phyloP scores from a whole-genome alignment of 1,284 basidiomycete genomes.

The Trametes pubescens region DNA sequence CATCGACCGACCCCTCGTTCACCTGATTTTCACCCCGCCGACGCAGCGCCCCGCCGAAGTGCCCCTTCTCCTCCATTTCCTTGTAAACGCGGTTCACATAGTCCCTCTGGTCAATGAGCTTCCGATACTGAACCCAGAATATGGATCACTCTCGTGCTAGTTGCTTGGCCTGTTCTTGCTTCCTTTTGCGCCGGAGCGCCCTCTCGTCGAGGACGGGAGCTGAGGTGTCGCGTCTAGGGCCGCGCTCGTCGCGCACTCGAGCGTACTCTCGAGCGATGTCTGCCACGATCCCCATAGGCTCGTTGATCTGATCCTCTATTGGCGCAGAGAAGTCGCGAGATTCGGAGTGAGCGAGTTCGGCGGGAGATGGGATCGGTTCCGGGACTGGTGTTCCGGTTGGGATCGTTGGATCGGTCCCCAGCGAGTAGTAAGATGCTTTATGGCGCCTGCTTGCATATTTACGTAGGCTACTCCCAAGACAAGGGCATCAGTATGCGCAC shows the following conservation, averaged over 20 bases:
- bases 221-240: background rate
- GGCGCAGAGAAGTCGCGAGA: background rate
- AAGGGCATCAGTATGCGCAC: background rate
- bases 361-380: background rate
- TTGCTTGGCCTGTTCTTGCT: background rate
- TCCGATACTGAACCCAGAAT: conserved; percentile 4
- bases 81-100: conserved; percentile 1
- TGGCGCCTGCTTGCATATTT: background rate
- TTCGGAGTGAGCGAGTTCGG: background rate
- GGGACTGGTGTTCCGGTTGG: conserved; percentile 6
- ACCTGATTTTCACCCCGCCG: background rate
- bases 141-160: background rate
- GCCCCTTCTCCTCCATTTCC: conserved; percentile 2
- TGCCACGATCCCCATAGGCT: conserved; percentile 1
- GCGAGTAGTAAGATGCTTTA: conserved; percentile 1
- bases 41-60: background rate
- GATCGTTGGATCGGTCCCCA: background rate
- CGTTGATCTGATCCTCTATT: conserved; percentile 1
- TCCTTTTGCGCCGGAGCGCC: background rate
- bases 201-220: background rate
- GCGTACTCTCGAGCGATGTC: conserved; percentile 15
- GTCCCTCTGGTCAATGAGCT: background rate
- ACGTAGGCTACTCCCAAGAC: background rate
- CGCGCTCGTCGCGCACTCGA: background rate
- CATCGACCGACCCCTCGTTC: background rate